Percentiles rank a stretch among this genome's conserved stretches.
These are phyloP conservation scores for Candida nonsorbophila DNA, from an alignment of 805 yeast genomes.

Conservation along the genomic window DNA sequence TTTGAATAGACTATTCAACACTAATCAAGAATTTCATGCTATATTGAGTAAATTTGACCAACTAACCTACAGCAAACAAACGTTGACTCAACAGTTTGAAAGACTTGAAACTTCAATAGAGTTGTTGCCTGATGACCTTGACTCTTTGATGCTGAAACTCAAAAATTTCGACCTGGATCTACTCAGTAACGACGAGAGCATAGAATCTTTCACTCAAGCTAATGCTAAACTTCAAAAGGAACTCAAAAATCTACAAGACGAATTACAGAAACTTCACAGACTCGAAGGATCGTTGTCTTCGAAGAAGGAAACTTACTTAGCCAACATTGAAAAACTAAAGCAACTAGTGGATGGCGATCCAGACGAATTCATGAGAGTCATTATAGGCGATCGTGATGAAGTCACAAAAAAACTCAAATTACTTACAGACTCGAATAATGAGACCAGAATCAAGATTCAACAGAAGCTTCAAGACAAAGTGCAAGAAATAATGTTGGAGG, in stretches of 20 bases:
- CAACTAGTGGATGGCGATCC: not conserved
- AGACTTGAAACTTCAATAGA: constrained; percentile 46
- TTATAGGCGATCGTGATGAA: too few species aligned
- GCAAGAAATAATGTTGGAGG: constrained; percentile 14
- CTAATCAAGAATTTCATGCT: constrained; percentile 78
- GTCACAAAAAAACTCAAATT: too few species aligned
- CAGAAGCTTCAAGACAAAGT: constrained; percentile 12
- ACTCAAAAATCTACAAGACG: too few species aligned
- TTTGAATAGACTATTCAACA: constrained; percentile 59
- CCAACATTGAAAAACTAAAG: not conserved
- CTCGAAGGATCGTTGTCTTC: too few species aligned
- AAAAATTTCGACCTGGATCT: constrained; percentile 26
- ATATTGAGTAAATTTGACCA: constrained; percentile 60
- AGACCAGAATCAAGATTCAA: too few species aligned
- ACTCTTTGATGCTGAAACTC: constrained; percentile 21
- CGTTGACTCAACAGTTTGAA: constrained; percentile 45
- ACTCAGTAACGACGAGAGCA: constrained; percentile 11
- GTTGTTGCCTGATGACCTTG: constrained; percentile 36
- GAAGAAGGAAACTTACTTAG: too few species aligned
- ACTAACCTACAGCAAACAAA: constrained; percentile 41
- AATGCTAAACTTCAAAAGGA: too few species aligned
- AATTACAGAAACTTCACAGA: too few species aligned
- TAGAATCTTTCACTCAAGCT: too few species aligned
- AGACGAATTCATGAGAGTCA: too few species aligned
- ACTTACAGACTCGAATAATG: too few species aligned